Evolutionary conservation across 257 asterid genomes (phyloP), one percentile per base, ranked within the genome.

Genomic region (Ballota nigra): DNA sequence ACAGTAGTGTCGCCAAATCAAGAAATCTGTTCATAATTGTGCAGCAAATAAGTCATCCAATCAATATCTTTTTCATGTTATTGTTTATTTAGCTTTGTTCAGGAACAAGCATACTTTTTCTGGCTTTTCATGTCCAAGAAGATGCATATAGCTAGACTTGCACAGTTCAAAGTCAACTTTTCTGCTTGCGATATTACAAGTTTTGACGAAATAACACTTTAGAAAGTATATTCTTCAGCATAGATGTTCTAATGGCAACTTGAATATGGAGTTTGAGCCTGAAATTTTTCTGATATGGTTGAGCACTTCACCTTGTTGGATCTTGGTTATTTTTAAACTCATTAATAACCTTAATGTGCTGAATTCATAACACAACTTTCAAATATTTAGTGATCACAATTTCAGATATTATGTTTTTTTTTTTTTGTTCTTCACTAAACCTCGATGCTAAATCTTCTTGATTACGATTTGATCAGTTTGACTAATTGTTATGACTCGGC

Each of bases 21-120:
- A 33, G 55, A 71, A 24, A 47, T 18, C n/a, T 62, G 45, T 47
- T 55, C 16, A 57, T 71, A 72, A 68, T 76, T 71, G 56, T 76
- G 33, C 58, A 36, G 63, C n/a, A 34, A 45, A 15, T 56, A 58
- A 68, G 20, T 40, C 43, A 63, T 68, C 61, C 53, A 70, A 41
- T 64, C 34, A 18, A 43, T 12, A 45, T 15, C 63, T 47, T 51
- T 19, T 31, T 60, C 19, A 16, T 20, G n/a, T 66, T 62, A 40
- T 10, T 51, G 31, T 20, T 29, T 34, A 69, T 58, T 57, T 65
- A 60, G 71, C 73, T 41, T 68, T 43, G 33, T 57, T 15, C 65
- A 52, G 69, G 63, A 34, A 22, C 66, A 41, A 16, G 15, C 45
- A 15, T 22, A 61, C 4, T 10, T 24, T 36, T 8, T 60, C 33